Percentiles rank a stretch among this genome's conserved stretches.
Evolutionary conservation across 73 alveolate genomes (phyloP).

Genomic region (Symbiodinium pilosum): DNA sequence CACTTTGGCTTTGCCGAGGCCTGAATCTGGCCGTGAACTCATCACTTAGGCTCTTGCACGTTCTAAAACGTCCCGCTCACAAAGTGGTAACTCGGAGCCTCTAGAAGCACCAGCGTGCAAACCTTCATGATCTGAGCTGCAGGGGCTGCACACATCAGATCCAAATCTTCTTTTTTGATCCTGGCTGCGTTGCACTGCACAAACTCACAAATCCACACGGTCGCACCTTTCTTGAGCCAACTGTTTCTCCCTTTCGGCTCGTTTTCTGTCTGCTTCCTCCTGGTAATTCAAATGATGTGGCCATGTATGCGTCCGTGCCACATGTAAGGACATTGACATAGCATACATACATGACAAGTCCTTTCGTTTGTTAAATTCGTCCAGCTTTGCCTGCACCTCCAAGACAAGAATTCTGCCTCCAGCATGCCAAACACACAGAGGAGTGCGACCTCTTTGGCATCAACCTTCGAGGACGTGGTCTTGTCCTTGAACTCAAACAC

Average conservation of each 20-base stretch:
- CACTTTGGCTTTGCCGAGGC: neutral
- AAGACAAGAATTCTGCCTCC: neutral
- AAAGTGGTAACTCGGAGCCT: constrained; percentile 86
- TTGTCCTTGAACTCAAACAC: constrained; percentile 10
- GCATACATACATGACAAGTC: too few relatives aligned
- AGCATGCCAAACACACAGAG: neutral
- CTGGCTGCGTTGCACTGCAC: neutral
- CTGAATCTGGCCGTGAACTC: neutral
- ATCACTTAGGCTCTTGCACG: constrained; percentile 3
- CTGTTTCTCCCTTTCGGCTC: constrained; percentile 59
- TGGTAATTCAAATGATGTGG: neutral
- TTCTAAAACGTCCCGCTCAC: constrained; percentile 82
- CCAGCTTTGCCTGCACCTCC: constrained; percentile 73
- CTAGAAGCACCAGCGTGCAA: neutral
- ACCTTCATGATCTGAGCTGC: neutral
- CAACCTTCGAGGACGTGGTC: constrained; percentile 69
- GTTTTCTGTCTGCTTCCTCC: constrained; percentile 86
- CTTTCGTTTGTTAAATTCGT: constrained; percentile 69
- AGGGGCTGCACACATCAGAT: constrained; percentile 49
- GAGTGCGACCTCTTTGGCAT: constrained; percentile 45
- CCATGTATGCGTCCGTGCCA: too few relatives aligned
- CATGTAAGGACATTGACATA: too few relatives aligned
- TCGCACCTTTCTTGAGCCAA: constrained; percentile 63
- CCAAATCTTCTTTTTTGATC: constrained; percentile 69
- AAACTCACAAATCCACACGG: too few relatives aligned